Conservation (phyloP, 805 yeast species). For the Candida peoriensis region DNA sequence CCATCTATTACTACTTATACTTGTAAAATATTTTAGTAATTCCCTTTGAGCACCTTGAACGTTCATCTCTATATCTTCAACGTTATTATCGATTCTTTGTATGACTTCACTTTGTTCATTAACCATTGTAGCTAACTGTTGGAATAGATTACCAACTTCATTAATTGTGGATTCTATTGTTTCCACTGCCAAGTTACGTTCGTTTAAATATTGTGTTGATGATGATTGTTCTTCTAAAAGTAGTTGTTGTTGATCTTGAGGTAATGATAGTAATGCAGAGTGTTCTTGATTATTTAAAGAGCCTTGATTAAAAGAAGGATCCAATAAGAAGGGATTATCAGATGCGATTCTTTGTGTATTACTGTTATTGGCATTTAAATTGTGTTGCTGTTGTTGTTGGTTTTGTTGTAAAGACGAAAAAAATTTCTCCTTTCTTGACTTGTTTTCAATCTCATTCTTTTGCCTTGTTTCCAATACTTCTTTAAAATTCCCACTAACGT, state of each 20-base stretch:
- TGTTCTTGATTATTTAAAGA: conserved; percentile 10
- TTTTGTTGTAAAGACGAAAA: conserved; percentile 40
- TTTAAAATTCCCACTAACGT: conserved; percentile 88
- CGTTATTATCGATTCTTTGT: conserved; percentile 91
- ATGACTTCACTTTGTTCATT: conserved; percentile 96
- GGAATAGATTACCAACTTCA: conserved; percentile 91
- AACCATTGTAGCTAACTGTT: conserved; percentile 95
- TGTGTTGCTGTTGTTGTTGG: conserved; percentile 12
- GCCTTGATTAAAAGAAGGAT: conserved; percentile 4
- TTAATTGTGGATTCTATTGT: conserved; percentile 96
- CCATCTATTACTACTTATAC: conserved; percentile 89
- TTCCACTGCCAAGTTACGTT: conserved; percentile 86
- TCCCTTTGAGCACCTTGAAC: conserved; percentile 94
- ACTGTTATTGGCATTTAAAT: not conserved
- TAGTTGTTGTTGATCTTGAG: conserved; percentile 80
- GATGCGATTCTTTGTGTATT: conserved; percentile 6
- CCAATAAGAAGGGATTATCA: conserved; percentile 35
- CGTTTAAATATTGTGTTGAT: conserved; percentile 68
- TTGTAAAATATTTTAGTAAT: conserved; percentile 80
- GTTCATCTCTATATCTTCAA: conserved; percentile 87
- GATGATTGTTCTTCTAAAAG: conserved; percentile 82
- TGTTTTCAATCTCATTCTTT: conserved; percentile 72
- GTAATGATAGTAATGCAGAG: conserved; percentile 53
- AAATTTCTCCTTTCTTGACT: conserved; percentile 79
- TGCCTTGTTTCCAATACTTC: conserved; percentile 87